These are phyloP conservation scores for Monilinia fructicola DNA, from an alignment of 2,329 filamentous ascomycete genomes.

Conservation along the genomic window DNA sequence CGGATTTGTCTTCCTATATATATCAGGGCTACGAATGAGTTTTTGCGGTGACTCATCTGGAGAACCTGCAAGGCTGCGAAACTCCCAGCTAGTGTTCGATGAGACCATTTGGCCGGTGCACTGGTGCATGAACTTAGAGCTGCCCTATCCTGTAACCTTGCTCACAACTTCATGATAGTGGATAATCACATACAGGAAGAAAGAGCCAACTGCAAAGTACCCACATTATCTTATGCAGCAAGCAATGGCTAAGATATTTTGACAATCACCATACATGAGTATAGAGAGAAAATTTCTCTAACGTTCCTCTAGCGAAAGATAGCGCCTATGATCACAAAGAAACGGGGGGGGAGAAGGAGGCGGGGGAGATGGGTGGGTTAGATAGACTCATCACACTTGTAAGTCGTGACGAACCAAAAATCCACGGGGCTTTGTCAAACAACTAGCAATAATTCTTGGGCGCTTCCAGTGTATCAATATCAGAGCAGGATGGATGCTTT, in stretches of 20 bases:
- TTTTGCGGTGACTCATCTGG: background rate
- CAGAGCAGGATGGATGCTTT: background rate
- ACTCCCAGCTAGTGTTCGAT: background rate
- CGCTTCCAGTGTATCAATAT: background rate
- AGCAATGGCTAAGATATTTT: background rate
- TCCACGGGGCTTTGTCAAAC: background rate
- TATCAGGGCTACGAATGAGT: background rate
- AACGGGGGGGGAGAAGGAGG: background rate
- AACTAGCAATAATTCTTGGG: background rate
- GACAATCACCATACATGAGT: background rate
- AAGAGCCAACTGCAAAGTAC: background rate
- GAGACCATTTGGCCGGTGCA: background rate
- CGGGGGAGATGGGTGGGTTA: no score
- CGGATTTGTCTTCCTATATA: background rate
- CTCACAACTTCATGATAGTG: constrained; percentile 8
- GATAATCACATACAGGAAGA: background rate
- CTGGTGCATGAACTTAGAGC: background rate
- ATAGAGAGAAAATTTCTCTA: background rate
- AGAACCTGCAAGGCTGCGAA: background rate
- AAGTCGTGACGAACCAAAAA: background rate
- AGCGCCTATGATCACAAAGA: background rate
- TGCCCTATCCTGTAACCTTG: constrained; percentile 4
- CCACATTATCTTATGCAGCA: constrained; percentile 14
- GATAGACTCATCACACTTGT: background rate
- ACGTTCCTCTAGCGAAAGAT: background rate